Evolutionary conservation across 2,329 filamentous ascomycete genomes (phyloP).

Genomic region (Hypoxylon sp.): DNA sequence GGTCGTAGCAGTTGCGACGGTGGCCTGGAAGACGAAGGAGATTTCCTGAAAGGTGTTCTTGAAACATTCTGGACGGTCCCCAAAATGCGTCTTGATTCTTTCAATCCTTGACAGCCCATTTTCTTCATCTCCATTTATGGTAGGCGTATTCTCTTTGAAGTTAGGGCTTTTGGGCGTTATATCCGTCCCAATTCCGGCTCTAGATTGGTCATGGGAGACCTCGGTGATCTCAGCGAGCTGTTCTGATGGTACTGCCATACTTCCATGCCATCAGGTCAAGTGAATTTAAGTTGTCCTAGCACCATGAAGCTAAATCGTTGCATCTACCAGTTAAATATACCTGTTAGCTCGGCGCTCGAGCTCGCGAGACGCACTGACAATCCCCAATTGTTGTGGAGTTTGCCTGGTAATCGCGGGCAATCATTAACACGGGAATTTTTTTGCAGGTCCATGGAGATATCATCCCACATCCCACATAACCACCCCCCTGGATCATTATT

Average conservation of each 20-base stretch:
- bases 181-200: conserved; percentile 11
- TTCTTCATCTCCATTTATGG: conserved; percentile 36
- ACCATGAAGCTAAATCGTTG: neutral
- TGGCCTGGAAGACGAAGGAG: conserved; percentile 75
- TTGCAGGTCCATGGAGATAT: neutral
- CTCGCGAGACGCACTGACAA: conserved; percentile 2
- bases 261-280: neutral
- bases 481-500: conserved; percentile 17
- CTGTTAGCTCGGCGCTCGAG: conserved; percentile 13
- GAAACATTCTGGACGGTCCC: conserved; percentile 71
- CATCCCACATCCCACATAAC: conserved; percentile 31
- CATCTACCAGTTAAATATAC: conserved; percentile 5
- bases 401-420: conserved; percentile 21
- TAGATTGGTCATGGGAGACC: conserved; percentile 27
- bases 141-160: conserved; percentile 7
- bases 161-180: conserved; percentile 30
- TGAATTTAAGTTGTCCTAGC: neutral
- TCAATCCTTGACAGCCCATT: conserved; percentile 42
- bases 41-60: conserved; percentile 73
- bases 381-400: conserved; percentile 21
- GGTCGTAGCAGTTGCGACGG: conserved; percentile 75
- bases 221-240: conserved; percentile 31
- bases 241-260: conserved; percentile 30
- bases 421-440: conserved; percentile 1
- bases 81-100: conserved; percentile 49